Evolutionary conservation across 495 filamentous ascomycete species (phyloP).

Genomic region (Pseudotulostoma volvatum): DNA sequence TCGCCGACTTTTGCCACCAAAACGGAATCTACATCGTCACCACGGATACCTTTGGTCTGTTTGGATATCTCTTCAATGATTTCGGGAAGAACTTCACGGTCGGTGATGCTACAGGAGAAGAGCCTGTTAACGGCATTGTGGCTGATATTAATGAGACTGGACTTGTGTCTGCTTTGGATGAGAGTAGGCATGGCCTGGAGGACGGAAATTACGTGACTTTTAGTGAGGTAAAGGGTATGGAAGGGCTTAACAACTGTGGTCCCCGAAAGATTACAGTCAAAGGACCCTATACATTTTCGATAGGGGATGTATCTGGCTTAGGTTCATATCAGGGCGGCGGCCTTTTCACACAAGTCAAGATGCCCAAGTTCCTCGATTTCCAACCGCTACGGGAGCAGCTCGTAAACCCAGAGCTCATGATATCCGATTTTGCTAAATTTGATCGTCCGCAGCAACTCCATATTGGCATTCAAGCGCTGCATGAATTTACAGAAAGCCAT

Average conservation of each 20-base stretch:
- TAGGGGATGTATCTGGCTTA: constrained; percentile 78
- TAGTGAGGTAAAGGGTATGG: constrained; percentile 85
- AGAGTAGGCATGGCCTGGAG: constrained; percentile 86
- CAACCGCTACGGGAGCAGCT: constrained; percentile 58
- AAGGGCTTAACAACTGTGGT: constrained; percentile 61
- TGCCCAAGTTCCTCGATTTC: constrained; percentile 90
- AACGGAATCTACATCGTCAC: constrained; percentile 83
- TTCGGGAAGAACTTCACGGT: constrained; percentile 87
- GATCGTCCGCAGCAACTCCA: constrained; percentile 87
- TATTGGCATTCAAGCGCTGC: constrained; percentile 80
- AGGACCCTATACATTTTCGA: constrained; percentile 91
- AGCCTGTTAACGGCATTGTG: constrained; percentile 72
- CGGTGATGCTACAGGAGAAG: constrained; percentile 82
- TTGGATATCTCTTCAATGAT: constrained; percentile 93
- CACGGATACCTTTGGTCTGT: constrained; percentile 79
- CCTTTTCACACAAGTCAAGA: constrained; percentile 88
- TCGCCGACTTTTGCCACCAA: constrained; percentile 83
- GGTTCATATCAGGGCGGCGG: constrained; percentile 78
- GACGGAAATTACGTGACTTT: constrained; percentile 97
- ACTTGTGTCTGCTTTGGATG: constrained; percentile 84
- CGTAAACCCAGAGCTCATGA: constrained; percentile 71
- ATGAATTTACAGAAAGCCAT: constrained; percentile 59
- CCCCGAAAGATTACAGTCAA: constrained; percentile 86
- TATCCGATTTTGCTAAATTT: constrained; percentile 95
- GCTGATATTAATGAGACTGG: constrained; percentile 78